Base-by-base conservation (phyloP, 768 basidiomycete species). In the Boletus rubroflammeus region DNA sequence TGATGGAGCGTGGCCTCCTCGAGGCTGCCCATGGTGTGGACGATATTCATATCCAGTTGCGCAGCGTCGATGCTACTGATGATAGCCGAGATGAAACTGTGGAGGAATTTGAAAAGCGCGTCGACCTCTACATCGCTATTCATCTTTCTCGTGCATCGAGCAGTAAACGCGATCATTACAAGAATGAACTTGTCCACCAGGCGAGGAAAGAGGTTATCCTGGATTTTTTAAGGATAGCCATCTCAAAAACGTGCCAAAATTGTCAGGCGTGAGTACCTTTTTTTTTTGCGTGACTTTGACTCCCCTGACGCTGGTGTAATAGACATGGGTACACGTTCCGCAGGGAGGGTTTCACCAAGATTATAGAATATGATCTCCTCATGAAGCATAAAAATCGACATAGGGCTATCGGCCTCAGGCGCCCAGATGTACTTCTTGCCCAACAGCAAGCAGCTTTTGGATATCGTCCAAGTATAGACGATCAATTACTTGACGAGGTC, bases 311-410 rank as follows among this genome's bases (percentile, higher is more conserved):
- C 8, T 58, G 4, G 41, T 45, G n/a, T 36, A 14, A 35, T 46
- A 95, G 93, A 28, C 72, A 80, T 61, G 85, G 81, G 3, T 94
- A 91, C 67, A 92, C 93, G 0, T 93, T 90, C 72, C 87, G 95
- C 50, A 98, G 93, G 70, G 97, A 99, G 66, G 93, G 91, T 0
- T 79, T 90, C 70, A 92, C 89, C 47, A 98, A 98, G 73, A 81
- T 99, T 51, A 87, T 98, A 66, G 94, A 98, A 73, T 91, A 92
- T 65, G 94, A 95, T 62, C 79, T 98, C 31, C 77, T 90, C 6
- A 47, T 69, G 2, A 96, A 93, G 71, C 86, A 93, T 68, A 93
- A 90, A 70, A 78, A 69, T 42, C 71, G 75, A 38, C 80, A 86
- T 66, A 63, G 67, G 6, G 77, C 81, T 17, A 50, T 81, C 10